phyloP scores from a whole-genome alignment of 2,329 filamentous ascomycete species.

The Fonsecaea erecta region DNA sequence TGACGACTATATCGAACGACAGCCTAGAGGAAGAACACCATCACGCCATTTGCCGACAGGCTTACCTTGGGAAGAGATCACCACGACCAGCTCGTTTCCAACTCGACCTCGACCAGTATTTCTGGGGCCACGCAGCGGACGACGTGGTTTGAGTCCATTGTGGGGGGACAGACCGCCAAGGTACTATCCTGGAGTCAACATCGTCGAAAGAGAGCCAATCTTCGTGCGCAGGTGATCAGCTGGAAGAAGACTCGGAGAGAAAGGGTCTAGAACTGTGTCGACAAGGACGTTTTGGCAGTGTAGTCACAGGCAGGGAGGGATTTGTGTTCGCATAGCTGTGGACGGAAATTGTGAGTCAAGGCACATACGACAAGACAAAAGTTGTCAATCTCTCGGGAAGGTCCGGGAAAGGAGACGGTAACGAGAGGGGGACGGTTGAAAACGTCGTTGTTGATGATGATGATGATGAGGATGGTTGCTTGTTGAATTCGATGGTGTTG shows the following conservation, averaged over 20 bases:
- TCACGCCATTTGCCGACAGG: constrained; percentile 22
- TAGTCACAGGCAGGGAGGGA: neutral
- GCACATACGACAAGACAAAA: neutral
- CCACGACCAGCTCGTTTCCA: constrained; percentile 15
- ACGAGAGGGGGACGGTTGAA: no score
- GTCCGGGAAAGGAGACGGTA: no score
- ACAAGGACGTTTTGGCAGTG: no score
- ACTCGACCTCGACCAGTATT: constrained; percentile 13
- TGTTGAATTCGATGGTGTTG: no score
- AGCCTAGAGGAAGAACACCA: constrained; percentile 13
- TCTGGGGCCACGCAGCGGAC: constrained; percentile 3
- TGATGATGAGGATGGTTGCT: no score
- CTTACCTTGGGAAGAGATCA: constrained; percentile 21
- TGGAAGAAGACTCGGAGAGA: neutral
- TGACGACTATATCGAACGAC: constrained; percentile 10
- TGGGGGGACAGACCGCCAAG: neutral
- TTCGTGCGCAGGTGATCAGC: constrained; percentile 1
- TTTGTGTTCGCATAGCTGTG: neutral
- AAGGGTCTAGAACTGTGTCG: no score
- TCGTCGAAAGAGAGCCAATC: constrained; percentile 27
- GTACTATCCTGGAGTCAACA: constrained; percentile 21
- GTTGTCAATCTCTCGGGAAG: no score
- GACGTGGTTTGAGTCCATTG: constrained; percentile 8
- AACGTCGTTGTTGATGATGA: no score
- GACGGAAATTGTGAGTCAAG: neutral